Conservation (phyloP, 2,329 filamentous ascomycete genomes). For the Calonectria pseudoturangicola region DNA sequence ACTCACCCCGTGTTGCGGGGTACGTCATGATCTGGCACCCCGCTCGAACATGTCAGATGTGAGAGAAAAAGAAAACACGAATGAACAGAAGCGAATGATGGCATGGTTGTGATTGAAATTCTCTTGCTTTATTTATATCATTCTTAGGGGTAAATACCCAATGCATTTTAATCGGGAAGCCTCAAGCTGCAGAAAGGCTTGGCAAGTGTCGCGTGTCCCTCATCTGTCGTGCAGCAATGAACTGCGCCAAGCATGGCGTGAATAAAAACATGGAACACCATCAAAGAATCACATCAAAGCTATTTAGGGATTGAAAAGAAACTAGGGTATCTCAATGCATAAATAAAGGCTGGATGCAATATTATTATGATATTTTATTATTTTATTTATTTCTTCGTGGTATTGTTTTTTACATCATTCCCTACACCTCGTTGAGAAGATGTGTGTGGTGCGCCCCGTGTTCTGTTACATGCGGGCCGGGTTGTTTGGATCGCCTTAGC, state of each 20-base stretch:
- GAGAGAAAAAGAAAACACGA: neutral
- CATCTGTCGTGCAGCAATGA: neutral
- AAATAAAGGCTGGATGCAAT: too few relatives aligned
- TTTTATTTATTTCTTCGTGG: too few relatives aligned
- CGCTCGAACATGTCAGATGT: neutral
- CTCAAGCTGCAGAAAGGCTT: neutral
- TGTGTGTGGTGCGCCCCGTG: too few relatives aligned
- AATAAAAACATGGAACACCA: too few relatives aligned
- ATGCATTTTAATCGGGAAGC: neutral
- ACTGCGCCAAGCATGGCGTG: too few relatives aligned
- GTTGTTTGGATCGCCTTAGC: neutral
- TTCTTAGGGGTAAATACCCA: too few relatives aligned
- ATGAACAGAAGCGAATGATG: neutral
- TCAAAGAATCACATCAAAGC: too few relatives aligned
- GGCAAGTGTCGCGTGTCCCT: slow-evolving; percentile 1
- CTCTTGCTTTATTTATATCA: neutral
- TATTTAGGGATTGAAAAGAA: too few relatives aligned
- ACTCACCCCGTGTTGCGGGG: neutral
- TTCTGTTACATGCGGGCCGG: neutral
- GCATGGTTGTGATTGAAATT: neutral
- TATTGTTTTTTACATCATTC: too few relatives aligned
- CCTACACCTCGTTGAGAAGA: too few relatives aligned
- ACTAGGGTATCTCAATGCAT: too few relatives aligned
- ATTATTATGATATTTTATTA: too few relatives aligned
- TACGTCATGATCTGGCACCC: neutral